Evolutionary conservation across 805 yeast species (phyloP), one percentile per base, ranked within the genome.

Genomic region (Suhomyces sp.): DNA sequence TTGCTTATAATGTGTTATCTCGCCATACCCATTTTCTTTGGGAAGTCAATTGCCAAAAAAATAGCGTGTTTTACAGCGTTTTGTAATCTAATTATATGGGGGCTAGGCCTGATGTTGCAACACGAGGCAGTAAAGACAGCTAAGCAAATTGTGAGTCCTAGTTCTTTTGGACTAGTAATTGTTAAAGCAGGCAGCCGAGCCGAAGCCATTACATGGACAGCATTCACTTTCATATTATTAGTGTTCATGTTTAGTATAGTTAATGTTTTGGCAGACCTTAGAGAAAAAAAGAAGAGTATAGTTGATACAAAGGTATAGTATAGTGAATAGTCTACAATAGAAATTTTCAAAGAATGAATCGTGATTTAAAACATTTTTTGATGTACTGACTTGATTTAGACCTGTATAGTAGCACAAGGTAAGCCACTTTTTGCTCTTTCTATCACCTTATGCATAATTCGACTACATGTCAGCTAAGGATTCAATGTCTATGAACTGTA

Each of bases 91-190:
- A 62, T 84, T 3, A 44, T 84, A 2, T 84, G 88, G 87, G 88
- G 87, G 0, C 66, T 84, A 27, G 88, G 88, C 2, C 73, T 88
- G 0, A 83, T 85, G 80, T 78, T 87, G 72, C 78, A 78, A 48
- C 84, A 82, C 59, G 82, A 84, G 48, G 86, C 87, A 0, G 73
- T 77, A 0, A 70, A 70, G 38, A 69, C 85, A 2, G 75, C 80
- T 4, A 59, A 62, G 6, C 58, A 63, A n/a, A 61, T 84, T 31
- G 73, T 82, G 0, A 76, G 77, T 2, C 66, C 72, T 1, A 75
- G 86, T 10, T 81, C 86, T 17, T 73, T 84, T 79, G 69, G 73
- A 0, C 72, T 81, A 10, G 63, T 85, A 0, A 52, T 62, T 10
- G 81, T 79, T 1, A 57, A 63, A 15, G 63, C 63, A 8, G 90